Base-by-base conservation (phyloP, 2,329 filamentous ascomycete genomes). In the Niveomyces coronatus region DNA sequence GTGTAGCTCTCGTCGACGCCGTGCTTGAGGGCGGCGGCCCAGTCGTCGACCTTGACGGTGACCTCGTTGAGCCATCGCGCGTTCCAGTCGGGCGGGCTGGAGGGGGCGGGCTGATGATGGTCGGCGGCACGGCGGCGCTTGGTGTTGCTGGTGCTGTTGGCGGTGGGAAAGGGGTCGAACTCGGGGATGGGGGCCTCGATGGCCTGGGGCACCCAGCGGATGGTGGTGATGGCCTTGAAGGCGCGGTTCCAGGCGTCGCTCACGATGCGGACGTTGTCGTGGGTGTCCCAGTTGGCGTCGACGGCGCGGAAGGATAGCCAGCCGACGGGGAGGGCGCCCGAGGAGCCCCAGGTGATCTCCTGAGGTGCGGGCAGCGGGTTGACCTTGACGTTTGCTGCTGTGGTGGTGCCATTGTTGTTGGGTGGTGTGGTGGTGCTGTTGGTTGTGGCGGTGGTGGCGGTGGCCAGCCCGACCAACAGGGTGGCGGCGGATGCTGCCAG, bases 1-100 rank as follows among this genome's bases (percentile, higher is more conserved):
- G 62, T 68, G 50, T 74, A 74, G n/a, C 69, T 71, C 47, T 74
- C 70, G 40, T 74, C 67, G 16, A 74, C 70, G 4, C 68, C 70
- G 45, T 74, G 70, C 48, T 73, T 62, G 20, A 76, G 55, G 41
- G 68, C 60, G 4, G 65, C 68, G 10, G 60, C 44, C 29, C 50
- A 50, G 46, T 76, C 56, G 6, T 57, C 45, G 18, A 76, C 54
- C 6, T 63, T 53, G 31, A 76, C 54, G 18, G 65, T 57, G 26
- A 76, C 55, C 10, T 53, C 54, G 4, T 46, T 60, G n/a, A 75
- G 51, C 35, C 43, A 45, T 40, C 16, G 46, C 3, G 31, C 17
- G 53, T 23, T 23, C 3, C 16, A 22, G n/a, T 39, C n/a, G n/a
- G n/a, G n/a, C n/a, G n/a, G n/a, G n/a, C n/a, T 39, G 24, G 15